Evolutionary conservation across 371 early-diverging fungal species (phyloP).

Genomic region (Saksenaea vasiformis): DNA sequence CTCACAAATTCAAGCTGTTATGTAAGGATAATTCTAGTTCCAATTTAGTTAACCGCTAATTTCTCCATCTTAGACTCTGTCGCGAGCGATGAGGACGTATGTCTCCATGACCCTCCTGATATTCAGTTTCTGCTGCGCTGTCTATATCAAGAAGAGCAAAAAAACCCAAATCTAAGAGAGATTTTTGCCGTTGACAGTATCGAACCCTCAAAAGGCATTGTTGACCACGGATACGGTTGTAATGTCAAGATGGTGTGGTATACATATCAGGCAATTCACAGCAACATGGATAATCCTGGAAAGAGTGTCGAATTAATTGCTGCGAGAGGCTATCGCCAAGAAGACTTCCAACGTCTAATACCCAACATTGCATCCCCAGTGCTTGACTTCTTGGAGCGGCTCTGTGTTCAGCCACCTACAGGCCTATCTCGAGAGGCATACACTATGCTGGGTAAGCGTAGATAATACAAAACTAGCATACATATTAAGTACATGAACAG

Average conservation of each 20-base stretch:
- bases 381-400: constrained; percentile 37
- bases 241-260: constrained; percentile 18
- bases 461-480: constrained; percentile 1
- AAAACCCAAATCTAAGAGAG: constrained; percentile 11
- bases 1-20: neutral
- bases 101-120: constrained; percentile 16
- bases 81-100: neutral
- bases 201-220: neutral
- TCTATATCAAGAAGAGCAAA: neutral
- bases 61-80: neutral
- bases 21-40: neutral
- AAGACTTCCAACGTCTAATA: constrained; percentile 48
- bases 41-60: neutral
- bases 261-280: constrained; percentile 12
- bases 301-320: constrained; percentile 30
- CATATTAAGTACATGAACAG: constrained; percentile 43
- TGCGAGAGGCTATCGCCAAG: constrained; percentile 18
- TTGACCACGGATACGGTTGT: constrained; percentile 5
- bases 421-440: constrained; percentile 50
- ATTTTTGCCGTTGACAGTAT: constrained; percentile 13
- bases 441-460: constrained; percentile 43
- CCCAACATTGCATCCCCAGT: constrained; percentile 50
- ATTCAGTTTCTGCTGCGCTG: constrained; percentile 18
- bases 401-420: constrained; percentile 39
- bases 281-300: neutral